Percentiles rank a stretch among this genome's conserved stretches.
phyloP scores from a whole-genome alignment of 2,329 filamentous ascomycete species.

The Didymella lethalis region DNA sequence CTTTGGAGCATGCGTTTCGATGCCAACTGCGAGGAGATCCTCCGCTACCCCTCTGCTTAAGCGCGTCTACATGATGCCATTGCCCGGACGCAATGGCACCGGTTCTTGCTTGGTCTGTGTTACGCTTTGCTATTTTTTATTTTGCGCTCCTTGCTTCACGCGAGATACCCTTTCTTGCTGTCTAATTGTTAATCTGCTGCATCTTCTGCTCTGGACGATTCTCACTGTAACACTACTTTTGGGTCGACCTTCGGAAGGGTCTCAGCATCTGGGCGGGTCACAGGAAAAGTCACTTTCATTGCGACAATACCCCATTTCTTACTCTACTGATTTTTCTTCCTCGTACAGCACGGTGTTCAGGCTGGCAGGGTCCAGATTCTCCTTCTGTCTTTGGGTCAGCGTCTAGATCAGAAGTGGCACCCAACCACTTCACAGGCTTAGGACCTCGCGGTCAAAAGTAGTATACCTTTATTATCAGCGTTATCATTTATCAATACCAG shows the following conservation, averaged over 20 bases:
- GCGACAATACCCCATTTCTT: conserved; percentile 46
- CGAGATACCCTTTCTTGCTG: conserved; percentile 52
- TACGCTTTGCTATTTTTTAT: conserved; percentile 21
- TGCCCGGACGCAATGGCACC: conserved; percentile 37
- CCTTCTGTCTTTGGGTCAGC: conserved; percentile 27
- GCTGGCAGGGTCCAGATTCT: conserved; percentile 39
- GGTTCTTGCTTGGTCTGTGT: conserved; percentile 34
- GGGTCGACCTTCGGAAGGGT: conserved; percentile 32
- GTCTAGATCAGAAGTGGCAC: conserved; percentile 19
- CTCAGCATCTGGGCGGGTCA: conserved; percentile 48
- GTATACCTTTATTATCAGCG: conserved; percentile 20
- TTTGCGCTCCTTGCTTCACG: conserved; percentile 45
- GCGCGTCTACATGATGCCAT: conserved; percentile 22
- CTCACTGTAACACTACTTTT: conserved; percentile 48
- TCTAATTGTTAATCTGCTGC: conserved; percentile 48
- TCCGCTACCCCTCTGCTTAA: conserved; percentile 62
- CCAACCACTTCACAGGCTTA: conserved; percentile 12
- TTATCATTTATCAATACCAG: conserved; percentile 16
- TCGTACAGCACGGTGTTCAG: conserved; percentile 27
- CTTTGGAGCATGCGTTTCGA: conserved; percentile 95
- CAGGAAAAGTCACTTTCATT: conserved; percentile 49
- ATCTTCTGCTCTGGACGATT: conserved; percentile 44
- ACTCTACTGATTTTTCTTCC: conserved; percentile 27
- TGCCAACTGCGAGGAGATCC: conserved; percentile 91
- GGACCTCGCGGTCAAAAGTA: conserved; percentile 29